Base-by-base conservation (phyloP, 2,329 filamentous ascomycete species). In the Phialophora tarda region DNA sequence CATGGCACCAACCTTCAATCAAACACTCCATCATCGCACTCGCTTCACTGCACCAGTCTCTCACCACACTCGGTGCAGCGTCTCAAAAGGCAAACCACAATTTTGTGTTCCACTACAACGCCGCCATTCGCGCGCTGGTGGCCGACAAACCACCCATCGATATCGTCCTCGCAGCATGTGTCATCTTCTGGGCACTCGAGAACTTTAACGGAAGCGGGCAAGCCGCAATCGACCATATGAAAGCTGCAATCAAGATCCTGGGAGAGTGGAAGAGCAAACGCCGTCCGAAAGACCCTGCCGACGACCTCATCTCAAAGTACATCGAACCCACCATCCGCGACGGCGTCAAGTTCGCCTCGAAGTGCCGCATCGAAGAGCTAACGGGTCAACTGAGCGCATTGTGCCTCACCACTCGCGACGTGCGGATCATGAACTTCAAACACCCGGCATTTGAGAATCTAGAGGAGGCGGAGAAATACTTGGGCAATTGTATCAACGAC, bases 11-110 rank as follows among this genome's bases (percentile, higher is more conserved):
- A 53, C 54, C 66, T 17, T 67, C 69, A 30, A 65, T 70, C 55
- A 69, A 69, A 28, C 69, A 70, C 53, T 68, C 69, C 8, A 50
- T 70, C 23, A 60, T 70, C 30, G 66, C 69, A 23, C 63, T 70
- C 23, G 65, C 63, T 12, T 67, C 53, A 10, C 28, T 69, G 24
- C 65, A 69, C 51, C 65, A 55, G 47, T 69, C 59, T 12, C 64
- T 69, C 32, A 66, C 58, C 17, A 60, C 54, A 5, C 14, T 48
- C 11, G 65, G 56, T 10, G 17, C 54, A 6, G 21, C 23, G 10
- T 55, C 60, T 26, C 50, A 38, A 21, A 38, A 32, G 38, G 59
- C 59, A 34, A 59, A 65, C n/a, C 59, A 67, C 21, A 62, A 38
- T 26, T 65, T 67, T 32, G 51, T 69, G 55, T 61, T 59, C 26